Evolutionary conservation across 176 grass and related monocot species (phyloP).

Genomic region (Triticum dicoccoides): DNA sequence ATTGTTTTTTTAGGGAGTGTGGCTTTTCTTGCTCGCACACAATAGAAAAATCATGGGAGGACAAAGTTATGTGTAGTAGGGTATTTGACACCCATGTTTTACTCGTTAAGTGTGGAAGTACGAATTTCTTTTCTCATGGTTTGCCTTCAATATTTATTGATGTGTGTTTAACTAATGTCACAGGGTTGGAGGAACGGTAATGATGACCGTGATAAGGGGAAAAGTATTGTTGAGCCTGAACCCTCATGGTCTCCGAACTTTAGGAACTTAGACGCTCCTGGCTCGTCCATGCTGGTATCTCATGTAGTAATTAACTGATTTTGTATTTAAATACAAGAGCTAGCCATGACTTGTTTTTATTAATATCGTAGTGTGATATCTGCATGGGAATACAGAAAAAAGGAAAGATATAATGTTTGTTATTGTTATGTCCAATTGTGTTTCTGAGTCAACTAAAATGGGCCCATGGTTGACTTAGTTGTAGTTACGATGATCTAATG

Average conservation of each 20-base stretch:
- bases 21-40: neutral
- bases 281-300: neutral
- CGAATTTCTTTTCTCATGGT: neutral
- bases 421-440: neutral
- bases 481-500: neutral
- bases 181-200: slow-evolving; percentile 10
- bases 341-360: neutral
- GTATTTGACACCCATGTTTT: neutral
- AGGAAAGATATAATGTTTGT: neutral
- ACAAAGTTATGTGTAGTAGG: neutral
- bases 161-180: neutral
- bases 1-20: neutral
- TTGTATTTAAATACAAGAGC: neutral
- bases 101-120: neutral
- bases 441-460: neutral
- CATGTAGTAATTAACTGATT: neutral
- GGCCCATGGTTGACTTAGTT: neutral
- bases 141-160: neutral
- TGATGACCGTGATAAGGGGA: slow-evolving; percentile 31
- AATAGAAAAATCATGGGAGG: neutral
- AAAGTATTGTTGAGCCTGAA: slow-evolving; percentile 7
- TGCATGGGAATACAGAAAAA: neutral
- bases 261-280: slow-evolving; percentile 16
- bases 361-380: slow-evolving; percentile 5
- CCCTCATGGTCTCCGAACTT: neutral